Base-by-base conservation (phyloP, 2,329 filamentous ascomycete species). In the Fusarium bactridioides region DNA sequence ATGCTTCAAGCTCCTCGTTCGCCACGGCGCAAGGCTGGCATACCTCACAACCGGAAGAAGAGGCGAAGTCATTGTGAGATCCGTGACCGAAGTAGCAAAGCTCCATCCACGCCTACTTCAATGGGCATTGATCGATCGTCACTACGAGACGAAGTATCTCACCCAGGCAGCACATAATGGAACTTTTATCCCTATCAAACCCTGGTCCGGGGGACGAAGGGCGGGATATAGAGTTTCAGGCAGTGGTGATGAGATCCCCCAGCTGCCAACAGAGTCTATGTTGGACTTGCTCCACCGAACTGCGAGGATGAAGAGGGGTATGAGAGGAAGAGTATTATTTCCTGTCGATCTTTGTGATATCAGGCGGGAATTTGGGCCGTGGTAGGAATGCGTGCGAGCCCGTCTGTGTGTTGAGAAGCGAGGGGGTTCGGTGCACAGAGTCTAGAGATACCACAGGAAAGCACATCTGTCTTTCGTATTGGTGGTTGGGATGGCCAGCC, bases 401-500 rank as follows among this genome's bases (percentile, higher is more conserved):
- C 18, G 38, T 12, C 7, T 40, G 33, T 23, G 18, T 25, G 23
- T 25, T 53, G 33, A 29, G 29, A 53, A 59, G 21, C 7, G 2
- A 19, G 2, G 11, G 19, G 18, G 0, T 33, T 1, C 37, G n/a
- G 18, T 19, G 27, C 7, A 27, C 7, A 19, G 21, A 19, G 27
- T 18, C 16, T 23, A 19, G 16, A 19, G 44, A 47, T 10, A 66
- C 81, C 62, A 83, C 84, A 12, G 79, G 82, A 16, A 83, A 85
- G 7, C 84, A 84, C 48, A 2, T 87, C 86, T 2, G 82, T 92
- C 58, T 92, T 87, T 83, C 86, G 88, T 73, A 91, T 92, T 54
- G 90, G 90, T 27, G 85, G 89, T 29, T 91, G 88, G 82, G 91
- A 93, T 74, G 90, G 90, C 48, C 84, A 88, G 79, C 88, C 88